A percentile compares a stretch with the other conserved stretches of the same genome.
Evolutionary conservation across 306 rosid species (phyloP).

Genomic region (Nissolia schottii): DNA sequence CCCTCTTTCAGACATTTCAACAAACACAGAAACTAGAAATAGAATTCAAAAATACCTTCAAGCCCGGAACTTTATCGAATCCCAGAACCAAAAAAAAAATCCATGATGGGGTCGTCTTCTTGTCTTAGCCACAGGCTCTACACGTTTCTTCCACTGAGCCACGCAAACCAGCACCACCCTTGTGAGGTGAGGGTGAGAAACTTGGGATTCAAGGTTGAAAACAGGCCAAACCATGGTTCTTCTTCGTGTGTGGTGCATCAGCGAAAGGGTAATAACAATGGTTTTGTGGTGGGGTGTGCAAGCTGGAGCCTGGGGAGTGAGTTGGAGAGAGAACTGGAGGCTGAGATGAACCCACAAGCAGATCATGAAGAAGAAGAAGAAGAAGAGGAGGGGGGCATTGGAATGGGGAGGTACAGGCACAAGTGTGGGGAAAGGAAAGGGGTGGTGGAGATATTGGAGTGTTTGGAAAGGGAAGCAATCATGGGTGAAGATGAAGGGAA

Average conservation of each 20-base stretch:
- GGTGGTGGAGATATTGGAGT: constrained; percentile 59
- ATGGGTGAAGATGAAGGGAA: constrained; percentile 85
- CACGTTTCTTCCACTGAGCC: neutral
- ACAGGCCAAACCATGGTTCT: neutral
- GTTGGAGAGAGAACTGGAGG: constrained; percentile 44
- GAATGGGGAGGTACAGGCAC: constrained; percentile 30
- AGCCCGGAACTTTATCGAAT: neutral
- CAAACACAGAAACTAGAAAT: neutral
- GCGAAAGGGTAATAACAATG: neutral
- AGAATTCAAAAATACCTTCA: neutral
- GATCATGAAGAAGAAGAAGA: too few relatives aligned
- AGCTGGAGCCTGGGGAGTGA: constrained; percentile 29
- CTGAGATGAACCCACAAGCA: constrained; percentile 33
- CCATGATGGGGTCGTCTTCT: constrained; percentile 30
- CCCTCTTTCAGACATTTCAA: neutral
- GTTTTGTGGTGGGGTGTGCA: constrained; percentile 23
- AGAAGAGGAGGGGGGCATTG: constrained; percentile 26
- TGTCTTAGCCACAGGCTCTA: neutral
- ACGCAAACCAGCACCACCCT: neutral
- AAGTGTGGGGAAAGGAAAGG: constrained; percentile 51
- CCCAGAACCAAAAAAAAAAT: neutral
- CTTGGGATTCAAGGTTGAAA: neutral
- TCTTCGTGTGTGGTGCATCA: neutral
- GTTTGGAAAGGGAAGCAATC: constrained; percentile 76
- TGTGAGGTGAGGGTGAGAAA: neutral